Percentiles rank a stretch among this genome's conserved stretches.
These are phyloP conservation scores for Globisporangium cystogenes DNA, from an alignment of 352 stramenopile species.

Conservation along the genomic window DNA sequence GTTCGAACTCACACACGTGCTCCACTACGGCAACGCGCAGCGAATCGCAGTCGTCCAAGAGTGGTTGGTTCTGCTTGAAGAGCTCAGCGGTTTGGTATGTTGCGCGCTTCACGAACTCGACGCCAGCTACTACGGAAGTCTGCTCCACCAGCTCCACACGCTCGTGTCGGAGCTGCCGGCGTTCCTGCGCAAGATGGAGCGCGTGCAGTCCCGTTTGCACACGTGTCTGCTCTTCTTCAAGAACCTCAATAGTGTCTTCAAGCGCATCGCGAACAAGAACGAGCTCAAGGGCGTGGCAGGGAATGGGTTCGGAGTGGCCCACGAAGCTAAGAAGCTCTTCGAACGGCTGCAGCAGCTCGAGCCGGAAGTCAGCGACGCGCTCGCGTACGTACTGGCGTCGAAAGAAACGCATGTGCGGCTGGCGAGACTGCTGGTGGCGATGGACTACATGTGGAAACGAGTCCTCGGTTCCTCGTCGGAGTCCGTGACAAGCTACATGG, in stretches of 20 bases:
- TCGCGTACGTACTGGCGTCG: constrained; percentile 17
- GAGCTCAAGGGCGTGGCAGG: constrained; percentile 37
- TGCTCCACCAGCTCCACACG: constrained; percentile 22
- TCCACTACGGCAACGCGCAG: not conserved
- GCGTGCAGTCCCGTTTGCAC: constrained; percentile 21
- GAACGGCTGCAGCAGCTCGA: constrained; percentile 22
- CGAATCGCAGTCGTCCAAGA: constrained; percentile 6
- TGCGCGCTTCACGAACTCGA: constrained; percentile 37
- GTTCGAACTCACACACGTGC: not conserved
- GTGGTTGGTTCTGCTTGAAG: constrained; percentile 38
- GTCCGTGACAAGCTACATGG: constrained; percentile 25
- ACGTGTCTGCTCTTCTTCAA: constrained; percentile 30
- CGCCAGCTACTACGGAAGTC: constrained; percentile 24
- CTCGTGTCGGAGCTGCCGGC: constrained; percentile 25
- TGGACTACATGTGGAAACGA: constrained; percentile 38
- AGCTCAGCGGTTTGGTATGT: constrained; percentile 32
- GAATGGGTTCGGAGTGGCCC: constrained; percentile 25
- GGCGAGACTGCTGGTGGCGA: constrained; percentile 24
- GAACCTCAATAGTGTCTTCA: constrained; percentile 37
- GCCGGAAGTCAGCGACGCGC: constrained; percentile 9
- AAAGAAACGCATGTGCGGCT: constrained; percentile 18
- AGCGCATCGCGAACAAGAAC: constrained; percentile 33
- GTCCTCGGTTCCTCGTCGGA: constrained; percentile 13
- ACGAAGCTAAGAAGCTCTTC: constrained; percentile 25
- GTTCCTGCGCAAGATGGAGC: constrained; percentile 40